phyloP scores from a whole-genome alignment of 2,329 filamentous ascomycete genomes.

The Pestalotiopsis sp. region DNA sequence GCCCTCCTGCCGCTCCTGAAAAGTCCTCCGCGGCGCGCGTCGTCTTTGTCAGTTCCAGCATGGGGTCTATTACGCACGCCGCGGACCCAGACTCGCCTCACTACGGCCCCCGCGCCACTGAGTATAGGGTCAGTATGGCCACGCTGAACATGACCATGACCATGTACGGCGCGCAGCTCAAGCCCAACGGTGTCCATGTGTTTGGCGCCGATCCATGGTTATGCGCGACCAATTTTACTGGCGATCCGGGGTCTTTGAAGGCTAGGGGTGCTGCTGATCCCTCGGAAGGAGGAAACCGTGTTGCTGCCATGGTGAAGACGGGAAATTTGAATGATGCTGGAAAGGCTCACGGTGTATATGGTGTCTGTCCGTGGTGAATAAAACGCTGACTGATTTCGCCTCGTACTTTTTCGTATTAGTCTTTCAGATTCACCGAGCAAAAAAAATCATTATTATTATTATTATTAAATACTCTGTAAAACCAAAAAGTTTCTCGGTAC shows the following conservation, averaged over 20 bases:
- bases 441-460: too few species aligned
- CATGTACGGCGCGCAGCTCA: not conserved
- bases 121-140: not conserved
- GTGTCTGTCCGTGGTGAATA: not conserved
- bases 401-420: too few species aligned
- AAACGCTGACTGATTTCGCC: too few species aligned
- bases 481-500: too few species aligned
- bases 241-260: not conserved
- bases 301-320: not conserved
- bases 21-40: not conserved
- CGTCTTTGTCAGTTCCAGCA: not conserved
- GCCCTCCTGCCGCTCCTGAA: not conserved
- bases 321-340: not conserved
- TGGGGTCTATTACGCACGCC: not conserved
- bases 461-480: too few species aligned
- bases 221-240: not conserved
- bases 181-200: not conserved
- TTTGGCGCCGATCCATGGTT: not conserved
- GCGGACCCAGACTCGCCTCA: not conserved
- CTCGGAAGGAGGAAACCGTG: not conserved
- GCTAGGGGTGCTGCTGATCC: not conserved
- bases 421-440: too few species aligned
- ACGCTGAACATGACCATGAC: not conserved
- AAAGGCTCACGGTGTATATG: not conserved
- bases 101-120: not conserved